phyloP scores from a whole-genome alignment of 306 rosid genomes.

The Crataegus laevigata region DNA sequence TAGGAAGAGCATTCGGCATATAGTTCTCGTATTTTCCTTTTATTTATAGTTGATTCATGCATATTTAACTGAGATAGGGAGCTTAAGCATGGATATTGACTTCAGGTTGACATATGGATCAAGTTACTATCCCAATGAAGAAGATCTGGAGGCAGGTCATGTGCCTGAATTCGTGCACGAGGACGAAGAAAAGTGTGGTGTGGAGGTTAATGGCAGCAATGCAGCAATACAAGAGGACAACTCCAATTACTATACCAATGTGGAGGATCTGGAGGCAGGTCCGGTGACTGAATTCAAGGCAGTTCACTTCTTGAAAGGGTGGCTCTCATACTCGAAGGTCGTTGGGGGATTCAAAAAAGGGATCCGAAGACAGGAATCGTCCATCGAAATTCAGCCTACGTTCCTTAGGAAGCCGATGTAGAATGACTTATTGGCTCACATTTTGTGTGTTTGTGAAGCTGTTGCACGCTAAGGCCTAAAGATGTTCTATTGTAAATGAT shows the following conservation, averaged over 20 bases:
- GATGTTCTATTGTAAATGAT: background rate
- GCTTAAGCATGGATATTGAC: background rate
- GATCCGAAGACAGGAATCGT: conserved; percentile 18
- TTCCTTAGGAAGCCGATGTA: background rate
- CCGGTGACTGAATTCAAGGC: conserved; percentile 13
- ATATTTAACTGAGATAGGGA: background rate
- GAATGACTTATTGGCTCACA: background rate
- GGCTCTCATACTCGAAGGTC: conserved; percentile 26
- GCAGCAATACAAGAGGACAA: conserved; percentile 2
- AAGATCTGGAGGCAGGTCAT: too few species aligned
- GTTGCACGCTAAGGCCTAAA: background rate
- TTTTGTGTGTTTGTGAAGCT: background rate
- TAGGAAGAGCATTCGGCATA: background rate
- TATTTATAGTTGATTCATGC: background rate
- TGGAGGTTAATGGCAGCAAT: background rate
- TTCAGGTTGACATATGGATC: conserved; percentile 20
- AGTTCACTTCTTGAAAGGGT: conserved; percentile 22
- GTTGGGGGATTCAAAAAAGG: conserved; percentile 10
- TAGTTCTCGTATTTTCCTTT: background rate
- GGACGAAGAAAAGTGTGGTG: background rate
- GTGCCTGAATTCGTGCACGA: background rate
- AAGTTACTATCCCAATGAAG: background rate
- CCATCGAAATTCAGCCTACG: background rate
- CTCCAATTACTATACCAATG: background rate
- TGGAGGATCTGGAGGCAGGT: conserved; percentile 9